Evolutionary conservation across 176 grass and related monocot species (phyloP), one percentile per base, ranked within the genome.

Genomic region (Hyparrhenia diplandra): DNA sequence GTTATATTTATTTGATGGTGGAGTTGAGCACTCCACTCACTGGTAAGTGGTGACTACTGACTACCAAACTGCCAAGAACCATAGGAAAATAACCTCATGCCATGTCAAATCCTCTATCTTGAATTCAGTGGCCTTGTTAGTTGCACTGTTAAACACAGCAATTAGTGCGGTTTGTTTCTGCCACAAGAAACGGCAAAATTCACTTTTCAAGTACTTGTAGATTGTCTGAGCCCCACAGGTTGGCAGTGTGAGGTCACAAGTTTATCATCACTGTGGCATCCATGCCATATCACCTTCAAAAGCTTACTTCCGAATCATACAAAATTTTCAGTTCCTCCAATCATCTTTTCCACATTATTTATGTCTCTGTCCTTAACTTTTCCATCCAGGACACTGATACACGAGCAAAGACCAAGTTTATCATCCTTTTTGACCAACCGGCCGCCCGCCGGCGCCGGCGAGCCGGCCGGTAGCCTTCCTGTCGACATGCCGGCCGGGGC

Each of bases 201-300:
- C 25, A 45, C 32, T 76, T 76, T 71, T 71, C 25, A 81, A 36
- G 71, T 76, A 62, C 77, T 64, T 71, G 64, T 64, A 72, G 31
- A 55, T 81, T 30, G 25, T 49, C 45, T 63, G 82, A 70, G 70
- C 23, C 52, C 82, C 82, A 88, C 49, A 41, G 16, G 47, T 76
- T 29, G 32, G 32, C 70, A 55, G 13, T 63, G 41, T 85, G 65
- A 77, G 72, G 65, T 82, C 83, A 85, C 30, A 39, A 10, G 54
- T 78, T 46, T 17, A 85, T 71, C 64, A 76, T 31, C 51, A 34
- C 12, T 36, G 7, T n/a, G 10, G 58, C 64, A 40, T 64, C 45
- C 77, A 59, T 77, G 78, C 73, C 83, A 78, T 82, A 82, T 37
- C 83, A 64, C 64, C 72, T 85, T 78, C 87, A 85, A 52, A 31